Evolutionary conservation across 78 protist species (phyloP).

Genomic region (Cavenderia fasciculata): DNA sequence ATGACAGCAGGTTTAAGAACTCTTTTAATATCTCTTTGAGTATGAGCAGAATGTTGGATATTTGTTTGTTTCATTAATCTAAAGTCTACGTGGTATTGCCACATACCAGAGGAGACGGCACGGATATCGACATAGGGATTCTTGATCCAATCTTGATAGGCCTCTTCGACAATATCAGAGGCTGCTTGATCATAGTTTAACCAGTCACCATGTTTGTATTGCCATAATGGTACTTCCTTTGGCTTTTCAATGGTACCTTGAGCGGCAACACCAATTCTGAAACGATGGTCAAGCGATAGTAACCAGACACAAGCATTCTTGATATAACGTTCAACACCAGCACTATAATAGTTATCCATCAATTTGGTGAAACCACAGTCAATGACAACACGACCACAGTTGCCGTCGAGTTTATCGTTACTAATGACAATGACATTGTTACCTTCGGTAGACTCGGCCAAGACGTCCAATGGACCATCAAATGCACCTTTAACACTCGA

Average conservation of each 20-base stretch:
- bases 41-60: slow-evolving; percentile 65
- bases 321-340: slow-evolving; percentile 23
- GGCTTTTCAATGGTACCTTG: not conserved
- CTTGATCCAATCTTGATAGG: slow-evolving; percentile 45
- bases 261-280: not conserved
- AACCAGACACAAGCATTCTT: slow-evolving; percentile 48
- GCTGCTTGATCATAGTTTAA: slow-evolving; percentile 68
- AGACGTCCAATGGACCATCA: not conserved
- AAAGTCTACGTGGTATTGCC: slow-evolving; percentile 71
- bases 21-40: no score
- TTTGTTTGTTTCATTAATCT: slow-evolving; percentile 58
- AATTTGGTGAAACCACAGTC: slow-evolving; percentile 37
- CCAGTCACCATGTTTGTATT: slow-evolving; percentile 60
- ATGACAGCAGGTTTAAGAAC: no score
- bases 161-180: slow-evolving; percentile 47
- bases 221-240: slow-evolving; percentile 40
- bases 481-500: not conserved
- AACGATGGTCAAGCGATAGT: slow-evolving; percentile 32
- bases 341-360: not conserved
- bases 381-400: slow-evolving; percentile 44
- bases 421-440: not conserved
- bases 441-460: not conserved
- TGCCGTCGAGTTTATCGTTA: not conserved
- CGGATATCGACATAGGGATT: slow-evolving; percentile 75
- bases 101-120: slow-evolving; percentile 54